Conservation (phyloP, 1,139 yeast genomes). For the Zygosaccharomyces pseudobailii region DNA sequence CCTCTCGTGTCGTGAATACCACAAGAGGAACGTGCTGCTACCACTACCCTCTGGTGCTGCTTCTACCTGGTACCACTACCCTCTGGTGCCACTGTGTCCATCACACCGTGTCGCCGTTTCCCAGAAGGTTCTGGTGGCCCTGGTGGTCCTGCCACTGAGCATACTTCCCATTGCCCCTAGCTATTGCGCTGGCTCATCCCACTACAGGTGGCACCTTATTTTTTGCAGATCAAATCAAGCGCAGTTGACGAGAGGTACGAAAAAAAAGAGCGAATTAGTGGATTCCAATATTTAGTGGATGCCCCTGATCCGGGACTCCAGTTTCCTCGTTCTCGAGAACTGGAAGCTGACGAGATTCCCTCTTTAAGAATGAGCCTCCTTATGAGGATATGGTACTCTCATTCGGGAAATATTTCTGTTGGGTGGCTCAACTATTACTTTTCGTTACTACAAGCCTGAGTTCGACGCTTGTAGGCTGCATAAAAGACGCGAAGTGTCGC, state of each 20-base stretch:
- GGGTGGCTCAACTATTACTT: not conserved
- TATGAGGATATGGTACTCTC: not conserved
- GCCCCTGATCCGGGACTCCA: constrained; percentile 2
- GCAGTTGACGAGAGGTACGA: not conserved
- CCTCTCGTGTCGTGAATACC: constrained; percentile 5
- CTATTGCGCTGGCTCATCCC: constrained; percentile 4
- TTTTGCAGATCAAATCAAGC: not conserved
- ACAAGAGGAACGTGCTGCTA: constrained; percentile 4
- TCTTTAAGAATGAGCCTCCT: not conserved
- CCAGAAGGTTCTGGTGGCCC: not conserved
- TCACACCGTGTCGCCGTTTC: not conserved
- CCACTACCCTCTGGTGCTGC: not conserved
- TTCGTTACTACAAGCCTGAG: not conserved
- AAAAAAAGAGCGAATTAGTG: not conserved
- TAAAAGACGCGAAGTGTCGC: constrained; percentile 2
- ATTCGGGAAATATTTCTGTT: not conserved
- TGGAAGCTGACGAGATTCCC: not conserved
- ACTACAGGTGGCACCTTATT: constrained; percentile 1
- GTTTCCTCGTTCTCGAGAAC: not conserved
- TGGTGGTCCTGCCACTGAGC: not conserved
- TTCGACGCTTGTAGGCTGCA: not conserved
- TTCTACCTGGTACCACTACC: not conserved
- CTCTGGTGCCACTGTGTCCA: not conserved
- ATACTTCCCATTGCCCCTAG: not conserved
- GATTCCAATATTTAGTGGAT: not conserved